Evolutionary conservation across 352 stramenopile genomes (phyloP).

Genomic region (Globisporangium cystogenes): DNA sequence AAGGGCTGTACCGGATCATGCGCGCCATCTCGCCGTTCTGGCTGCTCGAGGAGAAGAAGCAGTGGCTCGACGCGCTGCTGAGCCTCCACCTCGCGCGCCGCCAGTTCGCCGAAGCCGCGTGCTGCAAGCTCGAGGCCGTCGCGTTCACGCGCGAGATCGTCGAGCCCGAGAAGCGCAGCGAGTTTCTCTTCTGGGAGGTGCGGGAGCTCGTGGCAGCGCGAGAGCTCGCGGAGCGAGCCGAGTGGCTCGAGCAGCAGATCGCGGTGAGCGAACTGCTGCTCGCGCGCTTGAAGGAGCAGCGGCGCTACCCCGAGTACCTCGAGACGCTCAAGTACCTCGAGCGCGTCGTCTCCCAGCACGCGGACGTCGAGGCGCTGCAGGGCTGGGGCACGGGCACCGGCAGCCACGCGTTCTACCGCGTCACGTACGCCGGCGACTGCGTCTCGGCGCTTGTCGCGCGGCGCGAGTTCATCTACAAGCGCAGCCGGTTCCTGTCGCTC

Average conservation of each 20-base stretch:
- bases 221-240: constrained; percentile 32
- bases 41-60: constrained; percentile 49
- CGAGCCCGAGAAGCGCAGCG: constrained; percentile 1
- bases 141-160: constrained; percentile 20
- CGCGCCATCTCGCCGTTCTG: constrained; percentile 50
- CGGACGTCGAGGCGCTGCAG: constrained; percentile 13
- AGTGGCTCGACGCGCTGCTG: constrained; percentile 56
- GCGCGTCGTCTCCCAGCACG: constrained; percentile 19
- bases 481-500: constrained; percentile 56
- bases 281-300: constrained; percentile 21
- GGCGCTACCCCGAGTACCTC: constrained; percentile 40
- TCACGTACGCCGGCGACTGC: constrained; percentile 44
- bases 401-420: constrained; percentile 47
- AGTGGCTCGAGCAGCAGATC: constrained; percentile 48
- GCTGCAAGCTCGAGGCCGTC: constrained; percentile 49
- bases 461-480: constrained; percentile 73
- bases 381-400: background rate
- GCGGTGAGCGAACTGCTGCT: constrained; percentile 53
- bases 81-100: constrained; percentile 37
- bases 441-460: constrained; percentile 32
- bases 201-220: constrained; percentile 33
- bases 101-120: constrained; percentile 49
- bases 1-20: constrained; percentile 40
- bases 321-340: constrained; percentile 42
- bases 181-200: constrained; percentile 23